Evolutionary conservation across 331 rosid genomes (phyloP), one percentile per base, ranked within the genome.

Genomic region (Spiraea crenata): DNA sequence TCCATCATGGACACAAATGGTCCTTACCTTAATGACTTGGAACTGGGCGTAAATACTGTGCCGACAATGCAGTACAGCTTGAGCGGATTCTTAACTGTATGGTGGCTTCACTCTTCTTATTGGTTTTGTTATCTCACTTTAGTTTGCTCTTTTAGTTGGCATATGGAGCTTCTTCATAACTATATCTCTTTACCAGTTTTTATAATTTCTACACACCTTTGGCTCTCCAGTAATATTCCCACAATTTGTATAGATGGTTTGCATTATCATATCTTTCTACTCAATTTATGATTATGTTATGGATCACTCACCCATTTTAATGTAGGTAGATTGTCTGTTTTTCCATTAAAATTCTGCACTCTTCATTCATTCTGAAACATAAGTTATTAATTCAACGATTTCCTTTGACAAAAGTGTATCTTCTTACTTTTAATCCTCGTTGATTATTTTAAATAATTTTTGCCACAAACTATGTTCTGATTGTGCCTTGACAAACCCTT

Each of bases 1-100:
- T 77, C 96, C 70, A 93, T 93, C 83, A 93, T 93, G 99, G 99
- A 93, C 67, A 85, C 87, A 41, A 93, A 86, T 83, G 99, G 99
- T 44, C 95, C 99, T 69, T 91, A 78, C 83, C 85, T 93, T 46
- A 81, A 89, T 76, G 99, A 93, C 83, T 81, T 93, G 96, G 91
- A 89, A 57, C 80, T 89, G 81, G 96, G 97, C 45, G 85, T 82
- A 61, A 89, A 74, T 77, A 57, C 82, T 42, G 67, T 93, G 69
- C 97, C 97, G 48, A 91, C 92, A 70, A 89, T 82, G 99, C 99
- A 93, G 40, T 93, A 91, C 89, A 93, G 96, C 90, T 70, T 77
- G 82, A 91, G 99, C 75, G 99, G 99, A 44, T 93, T 93, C 85
- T 79, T 89, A 70, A 91, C 97, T 17, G 99, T 93, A 89, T 68